These are phyloP conservation scores for Mycena maculata DNA, from an alignment of 768 basidiomycete genomes.

Conservation along the genomic window DNA sequence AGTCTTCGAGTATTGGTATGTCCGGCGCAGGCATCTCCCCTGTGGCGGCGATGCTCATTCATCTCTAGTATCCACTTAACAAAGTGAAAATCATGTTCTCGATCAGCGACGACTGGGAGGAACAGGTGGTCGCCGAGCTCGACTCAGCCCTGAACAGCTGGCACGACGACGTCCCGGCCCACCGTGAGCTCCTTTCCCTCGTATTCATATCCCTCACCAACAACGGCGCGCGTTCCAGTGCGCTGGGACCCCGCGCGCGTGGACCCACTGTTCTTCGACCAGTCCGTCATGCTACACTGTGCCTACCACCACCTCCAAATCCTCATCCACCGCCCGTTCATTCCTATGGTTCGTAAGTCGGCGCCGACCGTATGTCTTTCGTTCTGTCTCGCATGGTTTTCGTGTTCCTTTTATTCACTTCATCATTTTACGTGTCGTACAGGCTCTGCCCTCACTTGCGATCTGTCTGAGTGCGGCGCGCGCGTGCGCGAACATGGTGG, in stretches of 20 bases:
- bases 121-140: conserved; percentile 74
- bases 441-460: conserved; percentile 71
- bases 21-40: background rate
- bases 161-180: conserved; percentile 51
- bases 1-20: conserved; percentile 67
- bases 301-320: conserved; percentile 70
- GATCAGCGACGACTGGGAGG: conserved; percentile 65
- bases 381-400: too few relatives aligned
- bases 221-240: conserved; percentile 44
- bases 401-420: too few relatives aligned
- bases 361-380: conserved; percentile 37
- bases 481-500: conserved; percentile 78
- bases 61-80: conserved; percentile 70
- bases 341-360: conserved; percentile 71
- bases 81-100: conserved; percentile 64
- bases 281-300: conserved; percentile 66
- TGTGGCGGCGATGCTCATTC: background rate
- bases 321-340: conserved; percentile 82
- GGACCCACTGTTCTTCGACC: conserved; percentile 58
- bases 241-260: conserved; percentile 55
- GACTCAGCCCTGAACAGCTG: conserved; percentile 83
- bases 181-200: conserved; percentile 64
- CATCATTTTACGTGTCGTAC: too few relatives aligned
- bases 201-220: conserved; percentile 61
- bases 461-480: conserved; percentile 89